Percentiles rank a stretch among this genome's conserved stretches.
These are phyloP conservation scores for Cardamine chenopodiifolia DNA, from an alignment of 345 rosid genomes.

Conservation along the genomic window DNA sequence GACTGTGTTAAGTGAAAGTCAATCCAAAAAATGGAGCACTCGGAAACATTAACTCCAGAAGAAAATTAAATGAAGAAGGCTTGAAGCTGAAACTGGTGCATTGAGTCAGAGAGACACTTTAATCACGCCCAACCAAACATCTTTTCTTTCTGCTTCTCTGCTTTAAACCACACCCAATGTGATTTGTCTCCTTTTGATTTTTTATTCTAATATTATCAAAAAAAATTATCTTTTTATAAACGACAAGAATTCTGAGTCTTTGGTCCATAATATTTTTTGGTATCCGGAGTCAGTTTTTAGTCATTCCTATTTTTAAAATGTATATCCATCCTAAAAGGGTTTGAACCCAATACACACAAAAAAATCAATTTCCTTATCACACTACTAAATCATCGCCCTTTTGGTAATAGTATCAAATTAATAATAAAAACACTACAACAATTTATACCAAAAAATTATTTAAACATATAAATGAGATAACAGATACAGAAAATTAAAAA, in stretches of 20 bases:
- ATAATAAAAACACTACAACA: background rate
- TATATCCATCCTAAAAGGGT: too few relatives aligned
- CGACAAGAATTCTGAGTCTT: too few relatives aligned
- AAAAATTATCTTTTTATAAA: too few relatives aligned
- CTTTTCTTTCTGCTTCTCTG: constrained; percentile 27
- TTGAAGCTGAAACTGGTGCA: constrained; percentile 36
- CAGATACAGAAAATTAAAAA: background rate
- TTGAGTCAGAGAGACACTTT: constrained; percentile 34
- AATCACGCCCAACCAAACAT: constrained; percentile 46
- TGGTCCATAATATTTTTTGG: too few relatives aligned
- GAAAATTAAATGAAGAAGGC: constrained; percentile 32
- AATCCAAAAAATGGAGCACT: constrained; percentile 3
- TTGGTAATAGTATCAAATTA: too few relatives aligned
- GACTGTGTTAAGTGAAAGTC: background rate
- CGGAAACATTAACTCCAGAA: constrained; percentile 29
- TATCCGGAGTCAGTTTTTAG: too few relatives aligned
- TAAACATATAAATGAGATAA: background rate
- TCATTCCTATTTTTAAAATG: too few relatives aligned
- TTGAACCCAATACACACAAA: too few relatives aligned
- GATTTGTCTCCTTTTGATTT: constrained; percentile 21
- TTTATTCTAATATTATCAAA: background rate
- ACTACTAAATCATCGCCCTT: too few relatives aligned
- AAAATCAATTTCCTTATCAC: too few relatives aligned
- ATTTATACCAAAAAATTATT: background rate
- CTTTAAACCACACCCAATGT: constrained; percentile 21